Conservation (phyloP, 106 monocot genomes). For the Vanilla planifolia region DNA sequence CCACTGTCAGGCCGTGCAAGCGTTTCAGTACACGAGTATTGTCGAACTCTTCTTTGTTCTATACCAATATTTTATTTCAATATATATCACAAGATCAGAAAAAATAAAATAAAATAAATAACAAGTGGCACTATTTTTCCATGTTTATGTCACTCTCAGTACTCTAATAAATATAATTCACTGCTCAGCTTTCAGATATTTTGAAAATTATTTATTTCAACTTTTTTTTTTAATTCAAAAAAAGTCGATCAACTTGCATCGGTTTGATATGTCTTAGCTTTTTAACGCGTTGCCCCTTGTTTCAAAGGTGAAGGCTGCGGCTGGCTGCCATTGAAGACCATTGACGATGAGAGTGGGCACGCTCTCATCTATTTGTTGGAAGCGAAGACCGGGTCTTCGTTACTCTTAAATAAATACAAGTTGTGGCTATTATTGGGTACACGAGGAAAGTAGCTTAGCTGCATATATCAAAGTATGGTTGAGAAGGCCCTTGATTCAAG, state of each 20-base stretch:
- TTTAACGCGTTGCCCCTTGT: too few species aligned
- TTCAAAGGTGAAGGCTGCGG: not conserved
- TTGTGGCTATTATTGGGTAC: too few species aligned
- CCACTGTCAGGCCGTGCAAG: too few species aligned
- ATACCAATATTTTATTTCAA: too few species aligned
- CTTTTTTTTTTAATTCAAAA: not conserved
- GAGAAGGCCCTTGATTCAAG: not conserved
- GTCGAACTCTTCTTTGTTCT: not conserved
- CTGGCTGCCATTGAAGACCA: not conserved
- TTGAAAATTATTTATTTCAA: not conserved
- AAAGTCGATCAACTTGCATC: not conserved
- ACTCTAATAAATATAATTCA: not conserved
- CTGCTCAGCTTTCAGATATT: not conserved
- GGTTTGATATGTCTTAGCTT: not conserved
- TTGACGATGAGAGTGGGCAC: not conserved
- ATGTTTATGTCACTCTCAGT: too few species aligned
- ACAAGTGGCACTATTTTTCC: too few species aligned
- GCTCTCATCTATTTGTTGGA: too few species aligned
- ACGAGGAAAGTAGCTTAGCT: too few species aligned
- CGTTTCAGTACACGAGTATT: not conserved
- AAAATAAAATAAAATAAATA: not conserved
- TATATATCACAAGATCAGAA: not conserved
- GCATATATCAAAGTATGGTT: too few species aligned
- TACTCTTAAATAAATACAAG: not conserved
- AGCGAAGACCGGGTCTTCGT: too few species aligned